Evolutionary conservation across 305 asterid genomes (phyloP), one percentile per base, ranked within the genome.

Genomic region (Plantago lanceolata): DNA sequence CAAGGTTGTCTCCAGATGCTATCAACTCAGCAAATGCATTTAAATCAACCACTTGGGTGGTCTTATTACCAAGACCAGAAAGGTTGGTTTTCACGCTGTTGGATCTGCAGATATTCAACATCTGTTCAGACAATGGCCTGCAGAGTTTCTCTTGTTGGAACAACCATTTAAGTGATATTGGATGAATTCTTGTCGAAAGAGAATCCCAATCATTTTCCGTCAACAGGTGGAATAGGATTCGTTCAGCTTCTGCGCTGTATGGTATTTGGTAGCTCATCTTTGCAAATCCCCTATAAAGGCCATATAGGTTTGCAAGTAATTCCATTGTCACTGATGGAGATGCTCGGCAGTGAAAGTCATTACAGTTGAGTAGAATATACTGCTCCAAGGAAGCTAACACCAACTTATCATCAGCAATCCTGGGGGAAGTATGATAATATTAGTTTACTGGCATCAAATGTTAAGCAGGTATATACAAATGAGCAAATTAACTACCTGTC

Each of bases 331-430:
- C 80, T 26, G 82, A 79, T 61, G 69, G 63, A 65, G 84, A 75
- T 62, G 73, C 64, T 65, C 78, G 79, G 43, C 53, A 29, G 28
- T 75, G 62, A 64, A 82, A 66, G 61, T 81, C 81, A 59, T 65
- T 57, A 77, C 79, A 69, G 77, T 93, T 89, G 66, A 89, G 85
- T 71, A 93, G 75, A 75, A 93, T 84, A 76, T 81, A 93, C 68
- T 93, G 99, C 78, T 93, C 99, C 66, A 89, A 76, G 26, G 99
- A 89, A 78, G 97, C 91, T 71, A 93, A 81, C 49, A 84, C 85
- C 79, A 87, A 50, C 77, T 76, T 89, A 59, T 87, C 96, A 77
- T 89, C 95, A 57, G 92, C 96, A 79, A 93, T 71, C 80, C 99
- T 93, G 51, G 61, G 20, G 55, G 56, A 68, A 63, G 59, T 33